Evolutionary conservation across 208 protist genomes (phyloP).

Genomic region (Leishmania mexicana): DNA sequence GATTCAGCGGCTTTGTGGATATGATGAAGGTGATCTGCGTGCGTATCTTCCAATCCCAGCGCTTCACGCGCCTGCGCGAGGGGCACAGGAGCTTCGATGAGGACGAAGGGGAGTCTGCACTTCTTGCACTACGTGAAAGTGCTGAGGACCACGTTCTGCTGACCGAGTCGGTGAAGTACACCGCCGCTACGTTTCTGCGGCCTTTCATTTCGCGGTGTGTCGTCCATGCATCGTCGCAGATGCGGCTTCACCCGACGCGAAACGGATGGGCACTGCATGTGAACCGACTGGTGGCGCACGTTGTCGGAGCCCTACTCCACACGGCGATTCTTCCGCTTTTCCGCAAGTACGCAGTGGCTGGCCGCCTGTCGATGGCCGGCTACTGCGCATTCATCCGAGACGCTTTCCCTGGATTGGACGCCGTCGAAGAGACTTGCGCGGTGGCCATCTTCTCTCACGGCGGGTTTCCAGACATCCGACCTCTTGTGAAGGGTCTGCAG

Average conservation of each 20-base stretch:
- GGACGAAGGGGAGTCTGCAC: constrained; percentile 10
- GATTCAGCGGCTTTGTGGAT: constrained; percentile 79
- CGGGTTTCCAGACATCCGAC: constrained; percentile 56
- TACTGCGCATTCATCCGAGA: constrained; percentile 63
- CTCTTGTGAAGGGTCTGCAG: constrained; percentile 26
- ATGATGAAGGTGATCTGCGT: constrained; percentile 90
- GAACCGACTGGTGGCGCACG: constrained; percentile 67
- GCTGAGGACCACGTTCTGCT: constrained; percentile 71
- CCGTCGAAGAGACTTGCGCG: constrained; percentile 53
- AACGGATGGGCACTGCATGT: constrained; percentile 73
- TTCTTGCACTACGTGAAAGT: constrained; percentile 57
- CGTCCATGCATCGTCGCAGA: constrained; percentile 48
- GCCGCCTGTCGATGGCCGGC: constrained; percentile 50
- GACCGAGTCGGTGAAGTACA: constrained; percentile 67
- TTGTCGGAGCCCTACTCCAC: constrained; percentile 50
- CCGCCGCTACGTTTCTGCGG: constrained; percentile 60
- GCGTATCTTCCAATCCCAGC: constrained; percentile 73
- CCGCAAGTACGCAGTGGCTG: constrained; percentile 42
- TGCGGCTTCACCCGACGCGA: constrained; percentile 51
- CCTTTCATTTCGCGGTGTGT: constrained; percentile 56
- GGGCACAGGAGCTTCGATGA: constrained; percentile 22
- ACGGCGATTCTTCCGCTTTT: constrained; percentile 74
- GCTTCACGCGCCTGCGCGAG: constrained; percentile 35
- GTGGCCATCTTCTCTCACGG: constrained; percentile 64
- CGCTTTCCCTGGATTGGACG: constrained; percentile 51